Base-by-base conservation (phyloP, 2,329 filamentous ascomycete genomes). In the Lecanicillium sp. region DNA sequence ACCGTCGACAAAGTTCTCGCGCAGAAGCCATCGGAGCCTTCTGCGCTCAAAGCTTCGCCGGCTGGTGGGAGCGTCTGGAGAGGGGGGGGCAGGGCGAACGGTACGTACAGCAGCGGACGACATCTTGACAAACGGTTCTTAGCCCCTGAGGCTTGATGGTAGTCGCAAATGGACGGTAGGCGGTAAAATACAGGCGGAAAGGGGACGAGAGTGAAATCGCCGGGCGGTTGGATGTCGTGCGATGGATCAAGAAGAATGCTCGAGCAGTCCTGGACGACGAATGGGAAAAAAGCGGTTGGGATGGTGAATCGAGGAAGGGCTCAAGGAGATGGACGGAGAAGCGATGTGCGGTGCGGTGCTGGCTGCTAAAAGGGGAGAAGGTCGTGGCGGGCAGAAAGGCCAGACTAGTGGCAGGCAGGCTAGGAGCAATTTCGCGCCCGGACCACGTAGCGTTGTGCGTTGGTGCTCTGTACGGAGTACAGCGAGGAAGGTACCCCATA, bases 41-140 rank as follows among this genome's bases (percentile, higher is more conserved):
- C 19, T 12, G n/a, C 2, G 20, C 20, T 27, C 8, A 17, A n/a
- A 42, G 29, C 37, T 29, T 36, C 4, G 46, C 44, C 26, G 26
- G 45, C 14, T 38, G 32, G 26, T 17, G 35, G 24, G 37, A 23
- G 29, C 21, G 30, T 44, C 29, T 30, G 44, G 43, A 19, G 39
- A 42, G 29, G 40, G n/a, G n/a, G 44, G 26, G 32, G 41, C 27
- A 37, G 12, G 19, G n/a, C 35, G 40, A 24, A 50, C 33, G 32
- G 52, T 20, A 53, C 54, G 27, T 55, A 55, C 54, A 43, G 57
- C 52, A 42, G 57, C 49, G 45, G 58, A 56, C 48, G 57, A 60
- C 47, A 49, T 49, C 27, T 49, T 49, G 47, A 27, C 40, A 44
- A 44, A 44, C 41, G 33, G 40, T 43, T 44, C 27, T 33, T 39